Conservation (phyloP, 2,329 filamentous ascomycete species). For the Hypoxylon sp. region DNA sequence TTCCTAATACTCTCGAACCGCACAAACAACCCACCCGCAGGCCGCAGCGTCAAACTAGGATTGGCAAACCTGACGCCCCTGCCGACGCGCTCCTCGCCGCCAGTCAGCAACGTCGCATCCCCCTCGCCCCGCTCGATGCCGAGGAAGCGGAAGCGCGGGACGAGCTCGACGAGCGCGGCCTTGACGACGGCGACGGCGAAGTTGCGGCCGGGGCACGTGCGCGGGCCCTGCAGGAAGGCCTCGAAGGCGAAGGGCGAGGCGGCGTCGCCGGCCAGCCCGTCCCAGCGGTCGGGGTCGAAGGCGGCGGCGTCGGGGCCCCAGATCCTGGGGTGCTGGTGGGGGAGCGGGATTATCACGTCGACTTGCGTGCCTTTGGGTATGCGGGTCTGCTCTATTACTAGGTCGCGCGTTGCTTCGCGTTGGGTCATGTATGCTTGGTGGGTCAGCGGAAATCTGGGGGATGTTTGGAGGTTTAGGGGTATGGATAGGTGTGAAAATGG, state of each 20-base stretch:
- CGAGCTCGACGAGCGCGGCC: slow-evolving; percentile 44
- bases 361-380: slow-evolving; percentile 47
- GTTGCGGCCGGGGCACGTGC: slow-evolving; percentile 47
- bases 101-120: slow-evolving; percentile 32
- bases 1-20: slow-evolving; percentile 37
- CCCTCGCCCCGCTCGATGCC: slow-evolving; percentile 34
- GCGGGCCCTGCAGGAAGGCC: slow-evolving; percentile 48
- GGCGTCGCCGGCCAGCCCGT: slow-evolving; percentile 28
- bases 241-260: slow-evolving; percentile 51
- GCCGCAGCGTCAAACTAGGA: slow-evolving; percentile 44
- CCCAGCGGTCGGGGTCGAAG: slow-evolving; percentile 47
- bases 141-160: slow-evolving; percentile 43
- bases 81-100: slow-evolving; percentile 40
- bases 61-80: slow-evolving; percentile 44
- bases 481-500: too few species aligned
- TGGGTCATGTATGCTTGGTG: slow-evolving; percentile 36
- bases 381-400: slow-evolving; percentile 43
- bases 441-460: neutral
- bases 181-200: slow-evolving; percentile 48
- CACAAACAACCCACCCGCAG: slow-evolving; percentile 40
- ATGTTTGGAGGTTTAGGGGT: too few species aligned
- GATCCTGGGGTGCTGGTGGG: slow-evolving; percentile 35
- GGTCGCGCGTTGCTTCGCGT: slow-evolving; percentile 40
- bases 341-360: slow-evolving; percentile 41
- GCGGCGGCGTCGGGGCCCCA: slow-evolving; percentile 44